These are phyloP conservation scores for Fusarium guadeloupense DNA, from an alignment of 2,329 filamentous ascomycete species.

Conservation along the genomic window DNA sequence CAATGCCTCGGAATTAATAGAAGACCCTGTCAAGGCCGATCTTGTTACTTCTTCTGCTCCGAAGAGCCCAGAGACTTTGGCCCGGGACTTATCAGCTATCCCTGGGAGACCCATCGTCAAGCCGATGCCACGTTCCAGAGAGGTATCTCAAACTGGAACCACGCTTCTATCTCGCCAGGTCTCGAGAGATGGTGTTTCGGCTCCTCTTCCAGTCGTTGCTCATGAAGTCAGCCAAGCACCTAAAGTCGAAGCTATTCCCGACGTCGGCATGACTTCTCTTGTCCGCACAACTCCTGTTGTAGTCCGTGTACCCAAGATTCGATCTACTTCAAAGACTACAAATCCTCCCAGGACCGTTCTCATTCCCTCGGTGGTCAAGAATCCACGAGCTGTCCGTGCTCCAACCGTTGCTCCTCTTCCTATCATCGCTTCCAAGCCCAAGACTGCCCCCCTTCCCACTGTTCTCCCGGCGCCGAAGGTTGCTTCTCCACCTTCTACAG, in stretches of 20 bases:
- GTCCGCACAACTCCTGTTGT: neutral
- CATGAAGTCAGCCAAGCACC: neutral
- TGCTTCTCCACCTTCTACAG: slow-evolving; percentile 6
- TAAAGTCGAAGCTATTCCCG: neutral
- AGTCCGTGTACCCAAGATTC: slow-evolving; percentile 9
- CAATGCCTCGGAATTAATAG: neutral
- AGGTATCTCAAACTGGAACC: slow-evolving; percentile 18
- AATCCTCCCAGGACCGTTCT: neutral
- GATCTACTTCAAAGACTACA: neutral
- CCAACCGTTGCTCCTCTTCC: slow-evolving; percentile 7
- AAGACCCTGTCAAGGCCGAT: slow-evolving; percentile 18
- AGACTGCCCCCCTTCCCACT: neutral
- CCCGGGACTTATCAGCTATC: slow-evolving; percentile 24
- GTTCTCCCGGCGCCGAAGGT: slow-evolving; percentile 5
- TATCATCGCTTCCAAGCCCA: neutral
- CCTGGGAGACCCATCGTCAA: slow-evolving; percentile 28
- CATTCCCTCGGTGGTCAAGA: neutral
- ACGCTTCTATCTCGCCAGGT: slow-evolving; percentile 23
- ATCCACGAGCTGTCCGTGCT: neutral
- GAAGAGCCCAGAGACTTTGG: slow-evolving; percentile 15
- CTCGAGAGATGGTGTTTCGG: slow-evolving; percentile 1
- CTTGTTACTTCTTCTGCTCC: neutral
- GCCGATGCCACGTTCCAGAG: slow-evolving; percentile 22
- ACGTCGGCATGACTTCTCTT: neutral
- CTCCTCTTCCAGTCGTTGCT: slow-evolving; percentile 15